Base-by-base conservation (phyloP, 768 basidiomycete species). In the Lanmaoa pseudosensibilis region DNA sequence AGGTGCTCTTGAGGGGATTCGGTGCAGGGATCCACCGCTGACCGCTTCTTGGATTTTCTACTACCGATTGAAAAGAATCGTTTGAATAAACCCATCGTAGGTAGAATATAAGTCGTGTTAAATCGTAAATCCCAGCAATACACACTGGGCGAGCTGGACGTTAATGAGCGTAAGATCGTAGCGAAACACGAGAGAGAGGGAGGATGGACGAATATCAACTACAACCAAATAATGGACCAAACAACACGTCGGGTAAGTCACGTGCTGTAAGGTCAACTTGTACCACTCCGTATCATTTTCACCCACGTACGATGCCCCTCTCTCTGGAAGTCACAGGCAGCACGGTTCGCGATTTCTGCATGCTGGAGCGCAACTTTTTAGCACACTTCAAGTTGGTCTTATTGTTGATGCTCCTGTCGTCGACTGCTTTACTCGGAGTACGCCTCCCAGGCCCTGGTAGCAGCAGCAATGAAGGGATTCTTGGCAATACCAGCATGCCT, bases 351-450 rank as follows among this genome's bases (percentile, higher is more conserved):
- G 89, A 91, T 67, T 88, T 83, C 58, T 86, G 82, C 70, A 88
- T 90, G 87, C 78, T 91, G 15, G 89, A 90, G 69, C 79, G 89
- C 50, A 90, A 91, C 62, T 74, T 88, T 48, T 75, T 91, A 33
- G 80, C 87, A 0, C 85, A 91, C 65, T 57, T 87, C 52, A 87
- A 83, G 63, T 78, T 90, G 27, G 85, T 82, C 6, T 73, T 88
- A 11, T 72, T 91, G 23, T 75, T 91, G 30, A 80, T 81, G 9
- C 74, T 90, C 1, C 70, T 89, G 4, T 83, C 84, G 2, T 81
- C 84, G 30, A 87, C 88, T 10, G 73, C 86, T 50, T 72, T 91
- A 15, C 78, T 90, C 10, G 78, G 77, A 27, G 78, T 80, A 21
- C 84, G 86, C 13, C 77, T 91, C 7, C 82, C 83, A 5, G 74